phyloP scores from a whole-genome alignment of 2,329 filamentous ascomycete genomes.

The Colletotrichum sp. region DNA sequence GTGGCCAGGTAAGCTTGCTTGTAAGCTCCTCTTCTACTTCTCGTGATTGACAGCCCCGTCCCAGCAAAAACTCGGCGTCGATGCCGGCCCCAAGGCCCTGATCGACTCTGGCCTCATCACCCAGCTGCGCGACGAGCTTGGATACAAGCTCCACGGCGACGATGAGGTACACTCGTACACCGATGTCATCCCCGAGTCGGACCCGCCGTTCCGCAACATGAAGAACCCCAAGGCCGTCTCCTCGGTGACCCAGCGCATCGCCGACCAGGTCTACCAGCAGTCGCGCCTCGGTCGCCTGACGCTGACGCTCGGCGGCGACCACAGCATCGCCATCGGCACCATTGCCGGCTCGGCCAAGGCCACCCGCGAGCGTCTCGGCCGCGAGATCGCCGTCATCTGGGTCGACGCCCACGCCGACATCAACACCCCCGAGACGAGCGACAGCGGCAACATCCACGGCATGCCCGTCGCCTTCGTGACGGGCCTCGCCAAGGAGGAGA shows the following conservation, averaged over 20 bases:
- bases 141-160: slow-evolving; percentile 88
- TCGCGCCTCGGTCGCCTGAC: slow-evolving; percentile 84
- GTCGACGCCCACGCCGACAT: slow-evolving; percentile 98
- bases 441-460: slow-evolving; percentile 93
- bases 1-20: slow-evolving; percentile 76
- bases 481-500: slow-evolving; percentile 78
- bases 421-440: slow-evolving; percentile 91
- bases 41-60: not conserved
- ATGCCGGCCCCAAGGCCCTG: slow-evolving; percentile 86
- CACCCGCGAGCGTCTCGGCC: slow-evolving; percentile 77
- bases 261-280: slow-evolving; percentile 86
- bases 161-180: slow-evolving; percentile 81
- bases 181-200: slow-evolving; percentile 71
- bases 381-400: slow-evolving; percentile 96
- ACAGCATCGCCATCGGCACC: slow-evolving; percentile 94
- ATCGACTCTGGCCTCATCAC: slow-evolving; percentile 86
- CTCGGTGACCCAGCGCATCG: slow-evolving; percentile 81
- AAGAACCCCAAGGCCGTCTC: slow-evolving; percentile 90
- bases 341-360: slow-evolving; percentile 88
- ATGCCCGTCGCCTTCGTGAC: slow-evolving; percentile 96
- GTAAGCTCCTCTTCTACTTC: too few species aligned
- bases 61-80: slow-evolving; percentile 89
- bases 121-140: slow-evolving; percentile 83
- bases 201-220: slow-evolving; percentile 89
- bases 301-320: slow-evolving; percentile 92